Percentiles rank a stretch among this genome's conserved stretches.
phyloP scores from a whole-genome alignment of 1,139 yeast genomes.

The Blastobotrys ciferrii region DNA sequence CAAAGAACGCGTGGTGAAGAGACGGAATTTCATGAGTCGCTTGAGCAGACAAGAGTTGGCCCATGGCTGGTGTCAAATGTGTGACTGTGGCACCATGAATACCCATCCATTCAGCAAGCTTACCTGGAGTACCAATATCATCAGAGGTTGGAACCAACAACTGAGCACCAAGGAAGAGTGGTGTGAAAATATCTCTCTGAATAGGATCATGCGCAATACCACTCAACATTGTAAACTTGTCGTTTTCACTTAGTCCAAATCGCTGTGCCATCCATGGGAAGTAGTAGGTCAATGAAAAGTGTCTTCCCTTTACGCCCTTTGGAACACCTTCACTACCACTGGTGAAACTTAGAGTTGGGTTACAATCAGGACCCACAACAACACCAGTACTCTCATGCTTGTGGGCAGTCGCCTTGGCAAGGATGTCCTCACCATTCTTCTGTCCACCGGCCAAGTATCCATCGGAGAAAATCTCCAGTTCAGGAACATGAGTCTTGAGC shows the following conservation, averaged over 20 bases:
- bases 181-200: conserved; percentile 98
- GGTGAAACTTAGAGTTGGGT: conserved; percentile 96
- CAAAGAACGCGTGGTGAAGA: conserved; percentile 95
- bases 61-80: conserved; percentile 99
- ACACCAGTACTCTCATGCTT: conserved; percentile 72
- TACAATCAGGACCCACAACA: conserved; percentile 95
- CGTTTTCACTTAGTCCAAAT: conserved; percentile 73
- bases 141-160: conserved; percentile 91
- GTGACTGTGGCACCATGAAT: conserved; percentile 90
- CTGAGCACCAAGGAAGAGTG: conserved; percentile 91
- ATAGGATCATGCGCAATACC: conserved; percentile 99
- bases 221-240: conserved; percentile 92
- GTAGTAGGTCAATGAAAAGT: conserved; percentile 91
- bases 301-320: conserved; percentile 97
- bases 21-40: conserved; percentile 86
- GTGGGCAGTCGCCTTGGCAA: conserved; percentile 47
- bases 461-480: conserved; percentile 70
- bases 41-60: conserved; percentile 93
- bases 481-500: conserved; percentile 71
- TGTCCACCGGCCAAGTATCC: conserved; percentile 70
- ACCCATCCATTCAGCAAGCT: conserved; percentile 96
- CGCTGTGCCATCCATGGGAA: conserved; percentile 97
- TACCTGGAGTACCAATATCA: conserved; percentile 98
- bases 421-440: conserved; percentile 45
- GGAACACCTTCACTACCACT: conserved; percentile 98